These are phyloP conservation scores for Xylaria intraflava DNA, from an alignment of 495 filamentous ascomycete species.

Conservation along the genomic window DNA sequence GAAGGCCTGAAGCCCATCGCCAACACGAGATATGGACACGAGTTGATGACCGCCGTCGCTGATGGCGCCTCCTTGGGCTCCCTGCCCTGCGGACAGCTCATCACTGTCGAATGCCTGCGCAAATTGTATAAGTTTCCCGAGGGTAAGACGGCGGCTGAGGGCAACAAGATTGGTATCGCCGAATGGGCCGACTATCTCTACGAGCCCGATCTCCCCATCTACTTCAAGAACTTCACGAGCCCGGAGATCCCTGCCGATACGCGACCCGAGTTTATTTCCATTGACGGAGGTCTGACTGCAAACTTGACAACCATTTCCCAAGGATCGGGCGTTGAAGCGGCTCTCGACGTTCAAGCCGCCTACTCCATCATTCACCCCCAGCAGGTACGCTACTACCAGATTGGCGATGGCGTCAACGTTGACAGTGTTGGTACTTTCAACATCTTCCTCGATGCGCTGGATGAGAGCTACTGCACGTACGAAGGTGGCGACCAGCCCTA, in stretches of 20 bases:
- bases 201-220: constrained; percentile 49
- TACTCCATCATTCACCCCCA: constrained; percentile 52
- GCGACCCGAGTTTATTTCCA: constrained; percentile 14
- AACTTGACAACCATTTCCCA: constrained; percentile 10
- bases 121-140: constrained; percentile 48
- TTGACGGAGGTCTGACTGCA: constrained; percentile 27
- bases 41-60: neutral
- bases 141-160: constrained; percentile 21
- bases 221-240: constrained; percentile 44
- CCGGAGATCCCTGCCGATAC: constrained; percentile 11
- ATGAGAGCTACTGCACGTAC: constrained; percentile 35
- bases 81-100: constrained; percentile 36
- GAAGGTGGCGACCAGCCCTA: constrained; percentile 41
- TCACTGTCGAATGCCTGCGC: constrained; percentile 50
- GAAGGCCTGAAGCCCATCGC: constrained; percentile 20
- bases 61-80: constrained; percentile 3
- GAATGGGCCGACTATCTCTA: constrained; percentile 44
- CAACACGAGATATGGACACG: neutral
- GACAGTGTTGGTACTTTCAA: constrained; percentile 42
- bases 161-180: constrained; percentile 50
- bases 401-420: constrained; percentile 40
- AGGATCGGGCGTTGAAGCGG: constrained; percentile 41
- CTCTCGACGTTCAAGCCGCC: constrained; percentile 46
- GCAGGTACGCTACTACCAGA: constrained; percentile 46
- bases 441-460: constrained; percentile 42